These are phyloP conservation scores for Coleophoma cylindrospora DNA, from an alignment of 2,329 filamentous ascomycete genomes.

Conservation along the genomic window DNA sequence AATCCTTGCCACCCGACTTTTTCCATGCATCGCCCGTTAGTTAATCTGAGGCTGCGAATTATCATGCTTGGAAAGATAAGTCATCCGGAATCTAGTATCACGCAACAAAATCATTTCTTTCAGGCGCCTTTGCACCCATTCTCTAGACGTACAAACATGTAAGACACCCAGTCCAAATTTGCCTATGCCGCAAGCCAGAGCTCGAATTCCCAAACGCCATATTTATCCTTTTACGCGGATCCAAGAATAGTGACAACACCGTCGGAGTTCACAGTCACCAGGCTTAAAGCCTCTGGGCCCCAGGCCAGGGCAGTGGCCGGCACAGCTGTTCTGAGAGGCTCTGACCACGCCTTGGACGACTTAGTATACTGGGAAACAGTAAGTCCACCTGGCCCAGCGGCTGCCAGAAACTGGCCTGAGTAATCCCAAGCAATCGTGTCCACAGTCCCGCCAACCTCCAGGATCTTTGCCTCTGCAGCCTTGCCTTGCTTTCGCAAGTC, in stretches of 20 bases:
- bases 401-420: constrained; percentile 86
- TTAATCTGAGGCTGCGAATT: too few species aligned
- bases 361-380: constrained; percentile 90
- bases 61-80: too few species aligned
- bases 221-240: constrained; percentile 32
- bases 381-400: constrained; percentile 72
- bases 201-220: constrained; percentile 15
- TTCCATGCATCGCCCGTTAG: too few species aligned
- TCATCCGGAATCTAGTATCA: too few species aligned
- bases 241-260: constrained; percentile 71
- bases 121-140: not conserved
- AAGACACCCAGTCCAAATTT: constrained; percentile 12
- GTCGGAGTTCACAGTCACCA: constrained; percentile 70
- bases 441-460: constrained; percentile 78
- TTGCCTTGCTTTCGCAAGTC: constrained; percentile 90
- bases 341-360: constrained; percentile 80
- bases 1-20: too few species aligned
- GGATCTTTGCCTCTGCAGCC: constrained; percentile 72
- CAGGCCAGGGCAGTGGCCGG: constrained; percentile 71
- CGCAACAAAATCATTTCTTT: not conserved
- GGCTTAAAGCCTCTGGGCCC: constrained; percentile 68
- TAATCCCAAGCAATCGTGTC: constrained; percentile 85
- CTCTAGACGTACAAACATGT: constrained; percentile 19
- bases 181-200: constrained; percentile 15
- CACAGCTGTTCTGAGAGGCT: constrained; percentile 73